These are phyloP conservation scores for Suillus brevipes DNA, from an alignment of 768 basidiomycete genomes.

Conservation along the genomic window DNA sequence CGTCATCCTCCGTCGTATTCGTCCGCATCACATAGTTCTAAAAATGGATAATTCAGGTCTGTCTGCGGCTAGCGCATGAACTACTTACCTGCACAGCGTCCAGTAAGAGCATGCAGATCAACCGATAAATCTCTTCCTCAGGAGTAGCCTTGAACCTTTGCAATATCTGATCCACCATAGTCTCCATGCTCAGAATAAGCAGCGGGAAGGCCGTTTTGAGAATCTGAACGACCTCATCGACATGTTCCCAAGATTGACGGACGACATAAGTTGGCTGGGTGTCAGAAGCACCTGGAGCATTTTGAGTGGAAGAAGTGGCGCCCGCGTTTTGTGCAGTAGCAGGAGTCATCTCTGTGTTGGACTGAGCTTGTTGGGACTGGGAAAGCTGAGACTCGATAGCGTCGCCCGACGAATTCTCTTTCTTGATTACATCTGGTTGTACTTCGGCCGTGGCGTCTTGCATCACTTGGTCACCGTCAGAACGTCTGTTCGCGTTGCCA, in stretches of 20 bases:
- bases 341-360: conserved; percentile 13
- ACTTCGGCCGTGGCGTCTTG: conserved; percentile 31
- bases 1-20: conserved; percentile 67
- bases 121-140: conserved; percentile 94
- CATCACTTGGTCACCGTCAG: conserved; percentile 31
- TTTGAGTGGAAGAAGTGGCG: conserved; percentile 10
- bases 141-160: conserved; percentile 83
- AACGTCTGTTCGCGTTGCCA: conserved; percentile 30
- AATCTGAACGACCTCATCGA: conserved; percentile 91
- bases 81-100: conserved; percentile 78
- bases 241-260: conserved; percentile 82
- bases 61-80: background rate
- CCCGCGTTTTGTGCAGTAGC: conserved; percentile 19
- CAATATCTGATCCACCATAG: conserved; percentile 92
- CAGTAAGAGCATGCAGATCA: conserved; percentile 81
- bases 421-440: conserved; percentile 26
- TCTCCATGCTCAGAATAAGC: conserved; percentile 92
- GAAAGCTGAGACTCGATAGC: conserved; percentile 28
- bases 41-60: background rate
- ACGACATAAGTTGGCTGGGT: conserved; percentile 34
- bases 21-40: conserved; percentile 74
- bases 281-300: conserved; percentile 20
- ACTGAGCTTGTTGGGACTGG: background rate
- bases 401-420: conserved; percentile 21
- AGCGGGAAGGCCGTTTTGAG: conserved; percentile 96